Percentiles rank a stretch among this genome's conserved stretches.
Evolutionary conservation across 108 stramenopile species (phyloP).

Genomic region (Phaeodactylum tricornutum): DNA sequence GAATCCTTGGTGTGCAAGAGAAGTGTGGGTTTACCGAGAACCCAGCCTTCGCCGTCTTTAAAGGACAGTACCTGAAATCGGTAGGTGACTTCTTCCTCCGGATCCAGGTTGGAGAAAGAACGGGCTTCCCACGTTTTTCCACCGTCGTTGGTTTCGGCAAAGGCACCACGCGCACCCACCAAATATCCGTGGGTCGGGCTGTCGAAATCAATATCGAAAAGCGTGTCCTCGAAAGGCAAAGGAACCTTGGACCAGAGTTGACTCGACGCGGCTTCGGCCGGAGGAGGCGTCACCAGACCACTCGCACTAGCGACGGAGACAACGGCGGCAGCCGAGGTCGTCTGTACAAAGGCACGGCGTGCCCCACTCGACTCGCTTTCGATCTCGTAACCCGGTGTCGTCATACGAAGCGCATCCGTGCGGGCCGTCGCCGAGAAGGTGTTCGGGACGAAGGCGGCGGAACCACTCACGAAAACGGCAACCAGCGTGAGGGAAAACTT

Average conservation of each 20-base stretch:
- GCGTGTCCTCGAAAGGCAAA: conserved; percentile 81
- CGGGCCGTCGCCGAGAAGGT: too few relatives aligned
- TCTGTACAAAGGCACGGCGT: conserved; percentile 9
- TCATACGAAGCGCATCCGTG: too few relatives aligned
- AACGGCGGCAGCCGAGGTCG: conserved; percentile 35
- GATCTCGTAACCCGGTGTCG: too few relatives aligned
- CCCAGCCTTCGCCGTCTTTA: conserved; percentile 90
- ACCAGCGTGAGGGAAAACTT: too few relatives aligned
- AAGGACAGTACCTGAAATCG: conserved; percentile 84
- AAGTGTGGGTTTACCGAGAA: conserved; percentile 91
- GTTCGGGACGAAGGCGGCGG: too few relatives aligned
- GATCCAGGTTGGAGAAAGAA: conserved; percentile 90
- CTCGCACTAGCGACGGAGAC: conserved; percentile 23
- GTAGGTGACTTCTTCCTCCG: conserved; percentile 93
- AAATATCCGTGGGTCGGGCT: conserved; percentile 85
- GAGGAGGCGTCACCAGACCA: conserved; percentile 17
- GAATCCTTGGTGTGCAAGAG: conserved; percentile 90
- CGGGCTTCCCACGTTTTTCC: conserved; percentile 89
- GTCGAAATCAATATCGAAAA: conserved; percentile 95
- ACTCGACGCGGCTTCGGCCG: conserved; percentile 50
- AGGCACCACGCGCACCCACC: conserved; percentile 95
- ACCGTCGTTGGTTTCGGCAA: conserved; percentile 93
- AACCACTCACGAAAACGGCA: too few relatives aligned
- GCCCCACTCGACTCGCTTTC: too few relatives aligned
- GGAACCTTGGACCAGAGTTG: conserved; percentile 68